Conservation (phyloP, 2,329 filamentous ascomycete genomes). For the Fusarium austroafricanum region DNA sequence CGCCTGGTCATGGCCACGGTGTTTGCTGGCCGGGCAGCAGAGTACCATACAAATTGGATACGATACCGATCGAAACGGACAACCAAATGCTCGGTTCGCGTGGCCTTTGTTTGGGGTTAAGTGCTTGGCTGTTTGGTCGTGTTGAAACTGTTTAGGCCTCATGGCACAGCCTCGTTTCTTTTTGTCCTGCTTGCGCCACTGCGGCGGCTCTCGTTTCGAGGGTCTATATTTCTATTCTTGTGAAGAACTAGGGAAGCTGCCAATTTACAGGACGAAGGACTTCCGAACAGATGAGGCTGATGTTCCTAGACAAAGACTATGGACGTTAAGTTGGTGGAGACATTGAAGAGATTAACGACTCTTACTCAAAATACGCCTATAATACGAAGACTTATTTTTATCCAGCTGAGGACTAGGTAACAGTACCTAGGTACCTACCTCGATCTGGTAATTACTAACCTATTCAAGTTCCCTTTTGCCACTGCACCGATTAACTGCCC, state of each 20-base stretch:
- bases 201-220: slow-evolving; percentile 12
- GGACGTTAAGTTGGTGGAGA: slow-evolving; percentile 19
- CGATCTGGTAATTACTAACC: neutral
- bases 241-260: neutral
- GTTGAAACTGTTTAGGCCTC: slow-evolving; percentile 20
- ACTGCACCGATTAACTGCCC: neutral
- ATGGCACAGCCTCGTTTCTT: slow-evolving; percentile 23
- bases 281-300: neutral
- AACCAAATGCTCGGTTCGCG: slow-evolving; percentile 34
- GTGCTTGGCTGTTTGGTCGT: slow-evolving; percentile 5
- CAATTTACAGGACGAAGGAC: neutral
- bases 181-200: slow-evolving; percentile 11
- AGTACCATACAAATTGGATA: slow-evolving; percentile 25
- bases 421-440: too few species aligned
- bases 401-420: neutral
- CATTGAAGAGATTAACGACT: slow-evolving; percentile 15
- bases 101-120: slow-evolving; percentile 38
- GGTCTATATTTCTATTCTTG: slow-evolving; percentile 22
- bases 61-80: slow-evolving; percentile 31
- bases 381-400: slow-evolving; percentile 24
- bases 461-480: slow-evolving; percentile 4
- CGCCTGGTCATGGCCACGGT: slow-evolving; percentile 23
- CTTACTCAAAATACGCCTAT: neutral
- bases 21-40: slow-evolving; percentile 35
- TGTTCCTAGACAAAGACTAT: slow-evolving; percentile 2